These are phyloP conservation scores for Puya raimondii DNA, from an alignment of 176 grass and related monocot genomes.

Conservation along the genomic window DNA sequence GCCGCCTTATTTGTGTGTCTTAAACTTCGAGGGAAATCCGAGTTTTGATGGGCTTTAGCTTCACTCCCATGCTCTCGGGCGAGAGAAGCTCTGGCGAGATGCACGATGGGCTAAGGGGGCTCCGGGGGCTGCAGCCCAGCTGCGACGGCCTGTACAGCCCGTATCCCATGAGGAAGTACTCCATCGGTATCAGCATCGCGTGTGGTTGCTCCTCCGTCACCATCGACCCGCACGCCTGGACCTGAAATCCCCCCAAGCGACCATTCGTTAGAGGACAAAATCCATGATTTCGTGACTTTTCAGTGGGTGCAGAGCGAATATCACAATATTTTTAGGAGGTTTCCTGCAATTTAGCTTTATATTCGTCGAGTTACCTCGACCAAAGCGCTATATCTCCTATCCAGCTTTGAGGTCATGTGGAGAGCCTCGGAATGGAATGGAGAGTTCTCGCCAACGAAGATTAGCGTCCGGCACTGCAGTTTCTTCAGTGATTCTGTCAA, in stretches of 20 bases:
- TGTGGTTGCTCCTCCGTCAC: slow-evolving; percentile 92
- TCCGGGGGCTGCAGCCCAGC: slow-evolving; percentile 61
- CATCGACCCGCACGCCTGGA: slow-evolving; percentile 80
- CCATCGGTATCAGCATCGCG: slow-evolving; percentile 87
- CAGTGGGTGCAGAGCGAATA: not conserved
- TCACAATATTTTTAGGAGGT: slow-evolving; percentile 1
- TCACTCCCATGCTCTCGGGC: slow-evolving; percentile 95
- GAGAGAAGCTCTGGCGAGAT: slow-evolving; percentile 87
- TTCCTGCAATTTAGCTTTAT: not conserved
- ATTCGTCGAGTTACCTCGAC: slow-evolving; percentile 57
- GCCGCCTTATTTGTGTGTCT: slow-evolving; percentile 8
- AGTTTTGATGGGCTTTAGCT: slow-evolving; percentile 94
- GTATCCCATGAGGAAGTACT: slow-evolving; percentile 96
- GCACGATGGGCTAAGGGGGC: slow-evolving; percentile 67
- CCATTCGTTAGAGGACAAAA: not conserved
- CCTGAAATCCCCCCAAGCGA: slow-evolving; percentile 29
- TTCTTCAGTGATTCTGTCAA: slow-evolving; percentile 73
- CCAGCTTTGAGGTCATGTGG: slow-evolving; percentile 79
- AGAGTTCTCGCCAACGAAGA: slow-evolving; percentile 82
- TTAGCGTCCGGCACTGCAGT: slow-evolving; percentile 79
- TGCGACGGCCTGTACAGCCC: slow-evolving; percentile 70
- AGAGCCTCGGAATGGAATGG: slow-evolving; percentile 75
- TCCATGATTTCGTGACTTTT: not conserved
- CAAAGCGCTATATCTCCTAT: slow-evolving; percentile 84
- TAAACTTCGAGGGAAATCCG: slow-evolving; percentile 55